These are phyloP conservation scores for Talaromyces sp. DNA, from an alignment of 2,329 filamentous ascomycete species.

Conservation along the genomic window DNA sequence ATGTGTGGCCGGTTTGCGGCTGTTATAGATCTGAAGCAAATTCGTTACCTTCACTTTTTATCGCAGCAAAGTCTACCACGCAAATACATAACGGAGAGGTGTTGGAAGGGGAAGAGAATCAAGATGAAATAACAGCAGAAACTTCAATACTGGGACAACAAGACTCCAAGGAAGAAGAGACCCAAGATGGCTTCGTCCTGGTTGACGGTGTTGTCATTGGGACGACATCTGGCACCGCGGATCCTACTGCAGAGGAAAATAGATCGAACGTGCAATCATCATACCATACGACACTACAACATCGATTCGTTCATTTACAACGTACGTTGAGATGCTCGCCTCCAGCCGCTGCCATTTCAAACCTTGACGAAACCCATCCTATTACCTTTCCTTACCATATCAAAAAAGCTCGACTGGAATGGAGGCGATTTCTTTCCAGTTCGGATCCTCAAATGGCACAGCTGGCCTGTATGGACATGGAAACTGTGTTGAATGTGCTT, in stretches of 20 bases:
- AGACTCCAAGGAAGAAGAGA: neutral
- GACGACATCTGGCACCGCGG: neutral
- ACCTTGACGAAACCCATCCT: slow-evolving; percentile 50
- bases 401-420: slow-evolving; percentile 52
- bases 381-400: slow-evolving; percentile 51
- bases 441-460: slow-evolving; percentile 46
- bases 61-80: slow-evolving; percentile 50
- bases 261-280: slow-evolving; percentile 51
- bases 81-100: slow-evolving; percentile 10
- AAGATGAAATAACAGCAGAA: neutral
- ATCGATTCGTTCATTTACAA: slow-evolving; percentile 63
- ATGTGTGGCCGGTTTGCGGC: slow-evolving; percentile 9
- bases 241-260: slow-evolving; percentile 21
- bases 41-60: slow-evolving; percentile 65
- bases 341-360: slow-evolving; percentile 47
- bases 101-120: neutral
- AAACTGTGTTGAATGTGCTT: slow-evolving; percentile 61
- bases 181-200: slow-evolving; percentile 1
- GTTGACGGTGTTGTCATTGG: slow-evolving; percentile 9
- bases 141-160: neutral
- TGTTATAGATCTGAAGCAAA: slow-evolving; percentile 65
- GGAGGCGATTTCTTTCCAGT: slow-evolving; percentile 35
- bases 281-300: slow-evolving; percentile 63
- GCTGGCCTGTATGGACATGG: slow-evolving; percentile 51
- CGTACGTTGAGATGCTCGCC: slow-evolving; percentile 53